Percentiles rank a stretch among this genome's conserved stretches.
Evolutionary conservation across 2,329 filamentous ascomycete genomes (phyloP).

Genomic region (Pleoardoris graminearum): DNA sequence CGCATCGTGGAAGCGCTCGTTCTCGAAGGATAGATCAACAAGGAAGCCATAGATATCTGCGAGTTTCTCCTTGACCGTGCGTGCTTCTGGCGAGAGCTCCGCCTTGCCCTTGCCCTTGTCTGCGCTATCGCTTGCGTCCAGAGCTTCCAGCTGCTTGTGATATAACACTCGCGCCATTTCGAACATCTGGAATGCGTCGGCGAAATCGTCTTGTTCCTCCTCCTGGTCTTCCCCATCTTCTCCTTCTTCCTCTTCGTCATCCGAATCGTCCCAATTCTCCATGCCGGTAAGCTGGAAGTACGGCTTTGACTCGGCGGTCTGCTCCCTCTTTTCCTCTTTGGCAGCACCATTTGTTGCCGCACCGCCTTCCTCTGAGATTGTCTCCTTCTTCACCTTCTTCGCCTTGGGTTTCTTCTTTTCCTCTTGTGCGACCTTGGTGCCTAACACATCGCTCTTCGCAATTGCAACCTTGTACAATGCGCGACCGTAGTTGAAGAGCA

Average conservation of each 20-base stretch:
- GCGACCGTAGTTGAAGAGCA: conserved; percentile 92
- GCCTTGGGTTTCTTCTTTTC: conserved; percentile 57
- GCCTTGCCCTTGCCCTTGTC: conserved; percentile 54
- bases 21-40: conserved; percentile 95
- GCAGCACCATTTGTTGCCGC: conserved; percentile 38
- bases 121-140: conserved; percentile 33
- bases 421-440: conserved; percentile 70
- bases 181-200: conserved; percentile 65
- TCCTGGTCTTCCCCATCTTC: conserved; percentile 51
- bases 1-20: conserved; percentile 88
- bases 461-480: conserved; percentile 93
- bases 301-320: conserved; percentile 65
- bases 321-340: conserved; percentile 51
- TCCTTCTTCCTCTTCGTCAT: conserved; percentile 70
- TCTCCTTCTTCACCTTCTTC: conserved; percentile 50
- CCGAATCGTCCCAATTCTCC: conserved; percentile 81
- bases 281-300: conserved; percentile 93
- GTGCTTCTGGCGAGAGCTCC: conserved; percentile 39
- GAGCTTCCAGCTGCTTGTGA: conserved; percentile 58
- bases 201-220: conserved; percentile 64
- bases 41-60: conserved; percentile 93
- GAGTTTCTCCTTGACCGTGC: conserved; percentile 70
- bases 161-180: conserved; percentile 65
- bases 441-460: conserved; percentile 90
- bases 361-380: conserved; percentile 40